Base-by-base conservation (phyloP, 192 early-diverging fungal species). In the Coemansia sp. region DNA sequence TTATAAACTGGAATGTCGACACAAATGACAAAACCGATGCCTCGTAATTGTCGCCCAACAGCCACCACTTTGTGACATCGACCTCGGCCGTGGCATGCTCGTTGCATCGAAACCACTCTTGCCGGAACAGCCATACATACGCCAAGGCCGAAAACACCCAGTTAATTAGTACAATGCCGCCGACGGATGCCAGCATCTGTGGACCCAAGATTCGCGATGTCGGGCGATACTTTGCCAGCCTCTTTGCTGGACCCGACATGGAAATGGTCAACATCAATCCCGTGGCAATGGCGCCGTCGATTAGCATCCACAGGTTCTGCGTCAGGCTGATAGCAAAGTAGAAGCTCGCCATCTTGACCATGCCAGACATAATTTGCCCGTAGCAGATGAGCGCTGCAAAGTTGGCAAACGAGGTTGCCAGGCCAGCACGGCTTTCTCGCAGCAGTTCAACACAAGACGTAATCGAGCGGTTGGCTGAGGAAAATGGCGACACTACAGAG, bases 401-500 rank as follows among this genome's bases (percentile, higher is more conserved):
- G 14, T 80, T 78, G 34, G 90, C 85, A 63, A 91, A 74, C 3
- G 83, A 85, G 17, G 88, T 84, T 53, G 88, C 86, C 17, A 91
- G 67, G 37, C 86, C 86, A 44, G 86, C 83, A 17, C 90, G 81
- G 24, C 86, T 86, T 74, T 90, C 87, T 29, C 71, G 73, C 32
- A 91, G 42, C 26, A 90, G 79, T 46, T 86, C 86, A 7, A 89
- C 90, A 58, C 90, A 91, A 8, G 85, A 83, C n/a, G 60, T 59
- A 18, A 93, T 73, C 38, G 83, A 86, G 10, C 84, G 83, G 35
- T 81, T 55, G 37, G 81, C 77, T n/a, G 89, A 87, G 26, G 84
- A 82, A 66, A 93, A 93, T 21, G 89, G 91, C 33, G 91, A 86
- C 0, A 93, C 91, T 63, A 93, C 90, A 3, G 88, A 88, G 3